Base-by-base conservation (phyloP, 768 basidiomycete species). In the Rhizopogon salebrosus region DNA sequence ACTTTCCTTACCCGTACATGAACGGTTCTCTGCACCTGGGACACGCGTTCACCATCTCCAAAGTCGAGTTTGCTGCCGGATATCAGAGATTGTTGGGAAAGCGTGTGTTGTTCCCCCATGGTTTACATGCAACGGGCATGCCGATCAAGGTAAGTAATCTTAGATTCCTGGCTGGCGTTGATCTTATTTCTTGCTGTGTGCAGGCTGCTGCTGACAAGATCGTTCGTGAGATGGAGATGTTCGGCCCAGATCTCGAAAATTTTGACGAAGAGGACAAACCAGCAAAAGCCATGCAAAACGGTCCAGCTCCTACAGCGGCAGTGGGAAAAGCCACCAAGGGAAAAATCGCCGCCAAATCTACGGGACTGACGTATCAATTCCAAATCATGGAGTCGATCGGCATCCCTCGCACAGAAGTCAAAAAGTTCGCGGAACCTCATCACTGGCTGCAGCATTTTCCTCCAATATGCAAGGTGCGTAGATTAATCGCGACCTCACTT, bases 181-280 rank as follows among this genome's bases (percentile, higher is more conserved):
- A 7, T 13, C 22, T 22, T 16, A 23, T 27, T 53, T 39, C 55
- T 7, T 16, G 13, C 24, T n/a, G 40, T 41, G 3, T 34, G 18
- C 41, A 98, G 95, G 87, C 97, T 7, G 87, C 95, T n/a, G 77
- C 95, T 8, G 97, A 99, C 77, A 99, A 98, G 70, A 88, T 99
- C 53, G 87, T 95, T 53, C 87, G 97, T 49, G 97, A 99, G 72
- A 94, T 98, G 70, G 93, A 94, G 62, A 72, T 98, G 70, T 99
- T 99, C 60, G 97, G 97, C 14, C 75, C 80, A 41, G 83, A 98
- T 65, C 97, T 99, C 56, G 87, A 91, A 56, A 62, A 78, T 60
- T 64, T 78, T 20, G 49, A 63, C 24, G 74, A 68, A 22, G 77
- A 79, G 39, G 68, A 68, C 29, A 68, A 66, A 27, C 69, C 76